phyloP scores from a whole-genome alignment of 148 eudicot genomes.

The Rhododendron ferrugineum region DNA sequence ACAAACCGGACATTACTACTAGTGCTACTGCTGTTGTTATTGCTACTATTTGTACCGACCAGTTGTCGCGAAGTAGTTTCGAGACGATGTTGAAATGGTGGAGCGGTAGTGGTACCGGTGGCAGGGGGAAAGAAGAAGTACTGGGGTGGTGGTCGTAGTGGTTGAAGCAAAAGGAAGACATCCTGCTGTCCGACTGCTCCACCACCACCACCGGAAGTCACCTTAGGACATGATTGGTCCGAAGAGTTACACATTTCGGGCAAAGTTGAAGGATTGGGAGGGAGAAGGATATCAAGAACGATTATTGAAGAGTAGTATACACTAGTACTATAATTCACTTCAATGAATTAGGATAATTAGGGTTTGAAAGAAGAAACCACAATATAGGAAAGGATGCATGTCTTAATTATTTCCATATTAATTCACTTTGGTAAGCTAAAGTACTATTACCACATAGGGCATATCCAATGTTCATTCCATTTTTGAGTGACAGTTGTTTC shows the following conservation, averaged over 20 bases:
- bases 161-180: neutral
- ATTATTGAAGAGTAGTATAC: too few species aligned
- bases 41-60: neutral
- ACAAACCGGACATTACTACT: neutral
- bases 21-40: neutral
- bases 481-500: neutral
- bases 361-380: neutral
- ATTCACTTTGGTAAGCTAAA: neutral
- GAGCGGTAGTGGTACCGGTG: neutral
- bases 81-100: neutral
- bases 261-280: neutral
- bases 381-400: too few species aligned
- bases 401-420: neutral
- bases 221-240: neutral
- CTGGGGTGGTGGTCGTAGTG: neutral
- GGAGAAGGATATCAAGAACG: neutral
- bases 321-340: neutral
- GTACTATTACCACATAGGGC: neutral
- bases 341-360: neutral
- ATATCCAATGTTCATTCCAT: neutral
- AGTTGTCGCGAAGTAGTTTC: neutral
- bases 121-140: neutral
- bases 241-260: neutral
- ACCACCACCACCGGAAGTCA: neutral
- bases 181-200: neutral